phyloP scores from a whole-genome alignment of 108 stramenopile genomes.

The Cyclotella kingstonii region DNA sequence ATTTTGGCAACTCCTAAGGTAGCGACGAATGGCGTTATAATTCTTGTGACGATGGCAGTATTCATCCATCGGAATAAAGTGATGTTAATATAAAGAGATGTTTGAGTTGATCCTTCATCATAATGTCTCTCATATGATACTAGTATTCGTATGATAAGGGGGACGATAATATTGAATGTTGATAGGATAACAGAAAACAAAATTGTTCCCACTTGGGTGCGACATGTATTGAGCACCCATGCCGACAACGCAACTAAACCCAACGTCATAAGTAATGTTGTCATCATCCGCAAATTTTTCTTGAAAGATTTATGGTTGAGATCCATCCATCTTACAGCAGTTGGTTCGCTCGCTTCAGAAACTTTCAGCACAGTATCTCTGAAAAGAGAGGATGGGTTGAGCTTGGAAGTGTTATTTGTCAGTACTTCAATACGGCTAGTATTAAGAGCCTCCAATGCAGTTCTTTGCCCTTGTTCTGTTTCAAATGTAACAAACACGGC shows the following conservation, averaged over 20 bases:
- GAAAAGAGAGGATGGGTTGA: slow-evolving; percentile 48
- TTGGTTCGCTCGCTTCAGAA: slow-evolving; percentile 61
- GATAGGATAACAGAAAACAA: slow-evolving; percentile 33
- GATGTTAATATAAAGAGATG: slow-evolving; percentile 72
- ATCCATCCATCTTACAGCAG: slow-evolving; percentile 60
- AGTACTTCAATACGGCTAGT: slow-evolving; percentile 45
- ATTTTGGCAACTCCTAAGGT: slow-evolving; percentile 37
- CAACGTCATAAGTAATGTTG: slow-evolving; percentile 49
- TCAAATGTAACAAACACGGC: slow-evolving; percentile 82
- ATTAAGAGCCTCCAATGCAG: slow-evolving; percentile 53
- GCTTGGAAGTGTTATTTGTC: slow-evolving; percentile 34
- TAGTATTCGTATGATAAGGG: slow-evolving; percentile 40
- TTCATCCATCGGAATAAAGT: slow-evolving; percentile 81
- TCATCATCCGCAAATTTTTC: slow-evolving; percentile 29
- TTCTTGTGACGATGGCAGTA: slow-evolving; percentile 54
- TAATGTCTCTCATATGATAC: slow-evolving; percentile 64
- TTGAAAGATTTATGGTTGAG: slow-evolving; percentile 18
- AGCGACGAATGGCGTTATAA: slow-evolving; percentile 57
- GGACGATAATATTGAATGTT: slow-evolving; percentile 41
- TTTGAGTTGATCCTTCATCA: slow-evolving; percentile 59
- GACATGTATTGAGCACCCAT: slow-evolving; percentile 13
- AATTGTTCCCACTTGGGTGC: slow-evolving; percentile 6
- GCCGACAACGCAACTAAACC: slow-evolving; percentile 49
- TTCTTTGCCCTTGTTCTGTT: slow-evolving; percentile 75
- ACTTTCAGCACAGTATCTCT: slow-evolving; percentile 49